Conservation (phyloP, 345 rosid genomes). For the Brassica nigra region DNA sequence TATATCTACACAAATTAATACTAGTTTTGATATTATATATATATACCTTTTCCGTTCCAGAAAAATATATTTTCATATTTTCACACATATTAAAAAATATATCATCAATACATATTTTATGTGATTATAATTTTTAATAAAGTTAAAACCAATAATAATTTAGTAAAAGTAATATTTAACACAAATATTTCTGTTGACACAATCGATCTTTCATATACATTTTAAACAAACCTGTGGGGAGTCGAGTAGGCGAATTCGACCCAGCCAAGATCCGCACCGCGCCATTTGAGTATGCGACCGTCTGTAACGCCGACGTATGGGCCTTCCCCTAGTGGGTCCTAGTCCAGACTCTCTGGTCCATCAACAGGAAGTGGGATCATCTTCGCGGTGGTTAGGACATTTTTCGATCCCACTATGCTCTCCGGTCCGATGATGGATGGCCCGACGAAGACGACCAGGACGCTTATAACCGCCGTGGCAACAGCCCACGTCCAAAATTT, state of each 20-base stretch:
- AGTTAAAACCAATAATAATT: no score
- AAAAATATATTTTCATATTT: background rate
- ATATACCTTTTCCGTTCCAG: background rate
- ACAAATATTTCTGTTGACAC: background rate
- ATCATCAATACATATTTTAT: background rate
- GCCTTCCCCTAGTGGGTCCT: conserved; percentile 40
- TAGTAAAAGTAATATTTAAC: no score
- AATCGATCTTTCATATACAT: background rate
- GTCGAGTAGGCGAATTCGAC: conserved; percentile 60
- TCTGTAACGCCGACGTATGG: conserved; percentile 40
- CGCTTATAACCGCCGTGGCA: conserved; percentile 6
- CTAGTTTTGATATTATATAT: background rate
- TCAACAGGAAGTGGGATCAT: conserved; percentile 29
- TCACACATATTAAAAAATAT: background rate
- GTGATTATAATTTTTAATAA: background rate
- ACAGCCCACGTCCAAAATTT: conserved; percentile 18
- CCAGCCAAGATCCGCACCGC: conserved; percentile 49
- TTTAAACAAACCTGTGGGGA: conserved; percentile 47
- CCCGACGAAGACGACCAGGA: conserved; percentile 21
- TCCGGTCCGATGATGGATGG: conserved; percentile 33
- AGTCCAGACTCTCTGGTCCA: conserved; percentile 42
- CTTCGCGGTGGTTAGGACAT: conserved; percentile 22
- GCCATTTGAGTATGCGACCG: conserved; percentile 44
- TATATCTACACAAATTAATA: background rate
- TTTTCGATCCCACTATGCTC: conserved; percentile 24